These are phyloP conservation scores for Cnidoscolus chayamansa DNA, from an alignment of 441 rosid genomes.

Conservation along the genomic window DNA sequence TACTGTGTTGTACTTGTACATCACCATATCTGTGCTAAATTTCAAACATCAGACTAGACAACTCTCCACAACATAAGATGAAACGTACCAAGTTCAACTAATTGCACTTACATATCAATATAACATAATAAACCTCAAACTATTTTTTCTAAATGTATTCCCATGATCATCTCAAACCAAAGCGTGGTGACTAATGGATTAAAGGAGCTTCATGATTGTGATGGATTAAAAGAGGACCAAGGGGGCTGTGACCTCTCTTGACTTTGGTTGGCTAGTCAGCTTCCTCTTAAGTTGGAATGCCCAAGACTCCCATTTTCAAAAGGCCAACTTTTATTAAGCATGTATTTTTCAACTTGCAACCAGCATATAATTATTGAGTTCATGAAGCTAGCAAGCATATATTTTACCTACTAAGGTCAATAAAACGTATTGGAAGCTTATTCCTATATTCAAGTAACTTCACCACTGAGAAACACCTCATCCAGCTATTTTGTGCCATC, in stretches of 20 bases:
- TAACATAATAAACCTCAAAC: not conserved
- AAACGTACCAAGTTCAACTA: not conserved
- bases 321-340: not conserved
- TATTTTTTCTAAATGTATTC: too few species aligned
- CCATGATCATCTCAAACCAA: too few species aligned
- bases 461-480: not conserved
- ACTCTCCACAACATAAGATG: not conserved
- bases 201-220: too few species aligned
- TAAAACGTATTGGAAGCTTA: not conserved
- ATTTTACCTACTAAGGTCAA: too few species aligned
- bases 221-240: too few species aligned
- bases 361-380: not conserved
- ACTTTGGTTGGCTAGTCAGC: not conserved
- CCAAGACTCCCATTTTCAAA: not conserved
- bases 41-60: not conserved
- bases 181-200: too few species aligned
- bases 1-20: too few species aligned
- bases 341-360: not conserved
- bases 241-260: too few species aligned
- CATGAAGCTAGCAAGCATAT: not conserved
- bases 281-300: not conserved
- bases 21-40: not conserved
- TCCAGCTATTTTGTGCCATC: slow-evolving; percentile 8
- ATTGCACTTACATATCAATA: not conserved
- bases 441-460: not conserved